Conservation (phyloP, 139 green algal genomes). For the Chlamydomonas sp. region DNA sequence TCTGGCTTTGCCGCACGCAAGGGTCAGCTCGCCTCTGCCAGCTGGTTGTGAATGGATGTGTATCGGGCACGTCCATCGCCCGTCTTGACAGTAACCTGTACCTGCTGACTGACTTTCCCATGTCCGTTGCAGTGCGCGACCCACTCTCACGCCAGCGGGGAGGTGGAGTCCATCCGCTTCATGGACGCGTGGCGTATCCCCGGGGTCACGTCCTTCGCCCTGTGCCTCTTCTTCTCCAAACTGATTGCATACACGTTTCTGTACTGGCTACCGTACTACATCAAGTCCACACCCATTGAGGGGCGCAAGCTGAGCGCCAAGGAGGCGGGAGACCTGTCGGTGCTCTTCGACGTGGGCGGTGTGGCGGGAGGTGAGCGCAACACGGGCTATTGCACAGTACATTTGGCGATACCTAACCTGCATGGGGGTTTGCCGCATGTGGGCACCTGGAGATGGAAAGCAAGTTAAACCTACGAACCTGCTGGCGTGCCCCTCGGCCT, state of each 20-base stretch:
- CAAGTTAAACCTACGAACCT: no score
- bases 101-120: no score
- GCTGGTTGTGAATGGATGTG: no score
- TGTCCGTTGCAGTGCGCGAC: no score
- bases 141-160: not conserved
- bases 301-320: constrained; percentile 70
- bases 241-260: constrained; percentile 98
- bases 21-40: no score
- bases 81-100: no score
- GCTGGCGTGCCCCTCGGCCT: no score
- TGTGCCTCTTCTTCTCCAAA: constrained; percentile 98
- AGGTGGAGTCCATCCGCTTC: constrained; percentile 74
- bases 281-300: constrained; percentile 82
- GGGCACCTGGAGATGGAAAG: not conserved
- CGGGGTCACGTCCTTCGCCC: constrained; percentile 87
- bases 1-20: no score
- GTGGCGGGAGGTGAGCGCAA: constrained; percentile 66
- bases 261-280: constrained; percentile 98
- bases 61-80: no score
- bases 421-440: not conserved
- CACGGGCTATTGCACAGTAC: not conserved
- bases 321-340: constrained; percentile 84
- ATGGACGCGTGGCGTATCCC: constrained; percentile 89
- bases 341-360: constrained; percentile 95
- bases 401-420: not conserved